Evolutionary conservation across 768 basidiomycete genomes (phyloP).

Genomic region (Strobilomyces echinocephalus): DNA sequence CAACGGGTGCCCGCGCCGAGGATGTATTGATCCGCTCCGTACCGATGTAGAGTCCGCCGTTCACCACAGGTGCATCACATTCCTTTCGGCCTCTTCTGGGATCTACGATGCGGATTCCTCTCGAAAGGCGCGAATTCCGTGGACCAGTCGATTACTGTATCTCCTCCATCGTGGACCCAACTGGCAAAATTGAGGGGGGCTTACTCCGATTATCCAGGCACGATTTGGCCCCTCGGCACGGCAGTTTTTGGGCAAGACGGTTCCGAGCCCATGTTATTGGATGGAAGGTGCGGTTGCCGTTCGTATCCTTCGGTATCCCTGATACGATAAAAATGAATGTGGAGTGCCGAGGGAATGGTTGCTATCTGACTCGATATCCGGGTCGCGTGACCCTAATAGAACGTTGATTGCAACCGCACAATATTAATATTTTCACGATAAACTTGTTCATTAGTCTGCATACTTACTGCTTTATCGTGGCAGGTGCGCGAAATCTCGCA

Average conservation of each 20-base stretch:
- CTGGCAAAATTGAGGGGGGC: neutral
- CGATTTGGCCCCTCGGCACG: neutral
- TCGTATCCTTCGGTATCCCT: neutral
- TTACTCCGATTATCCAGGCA: neutral
- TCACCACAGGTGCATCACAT: neutral
- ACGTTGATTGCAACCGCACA: neutral
- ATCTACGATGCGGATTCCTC: neutral
- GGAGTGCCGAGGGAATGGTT: neutral
- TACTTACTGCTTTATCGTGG: neutral
- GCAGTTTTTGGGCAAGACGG: neutral
- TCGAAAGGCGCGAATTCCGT: neutral
- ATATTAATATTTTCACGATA: neutral
- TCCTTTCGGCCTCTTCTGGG: neutral
- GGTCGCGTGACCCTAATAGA: slow-evolving; percentile 3
- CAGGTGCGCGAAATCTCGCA: neutral
- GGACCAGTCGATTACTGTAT: neutral
- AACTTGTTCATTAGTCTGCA: too few relatives aligned
- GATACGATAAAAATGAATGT: neutral
- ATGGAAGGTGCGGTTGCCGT: neutral
- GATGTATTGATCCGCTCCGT: neutral
- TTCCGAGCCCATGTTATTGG: neutral
- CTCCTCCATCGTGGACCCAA: neutral
- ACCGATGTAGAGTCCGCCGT: neutral
- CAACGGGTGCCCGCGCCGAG: neutral
- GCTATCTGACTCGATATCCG: neutral